Evolutionary conservation across 2,329 filamentous ascomycete genomes (phyloP).

Genomic region (Dryadomyces sulphureus): DNA sequence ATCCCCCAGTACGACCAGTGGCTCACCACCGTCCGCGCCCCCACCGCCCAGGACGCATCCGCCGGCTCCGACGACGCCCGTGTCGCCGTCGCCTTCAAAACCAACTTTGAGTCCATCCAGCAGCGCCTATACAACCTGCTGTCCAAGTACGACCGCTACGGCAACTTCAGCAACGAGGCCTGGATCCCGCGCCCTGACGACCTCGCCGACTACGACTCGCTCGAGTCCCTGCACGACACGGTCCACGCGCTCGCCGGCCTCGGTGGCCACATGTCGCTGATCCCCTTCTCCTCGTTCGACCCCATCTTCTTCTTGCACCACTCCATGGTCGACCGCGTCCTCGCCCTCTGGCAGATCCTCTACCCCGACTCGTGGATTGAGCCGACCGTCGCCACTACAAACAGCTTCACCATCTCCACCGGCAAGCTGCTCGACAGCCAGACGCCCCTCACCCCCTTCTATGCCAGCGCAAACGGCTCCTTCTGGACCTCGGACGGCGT

Average conservation of each 20-base stretch:
- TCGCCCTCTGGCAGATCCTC: conserved; percentile 64
- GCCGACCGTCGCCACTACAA: conserved; percentile 35
- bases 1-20: conserved; percentile 38
- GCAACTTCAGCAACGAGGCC: conserved; percentile 54
- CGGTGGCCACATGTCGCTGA: conserved; percentile 55
- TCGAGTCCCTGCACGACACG: conserved; percentile 50
- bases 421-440: conserved; percentile 38
- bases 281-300: conserved; percentile 62
- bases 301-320: conserved; percentile 69
- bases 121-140: conserved; percentile 53
- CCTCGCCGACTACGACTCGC: conserved; percentile 41
- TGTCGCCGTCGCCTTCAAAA: conserved; percentile 36
- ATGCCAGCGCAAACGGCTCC: conserved; percentile 35
- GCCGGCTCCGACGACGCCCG: conserved; percentile 45
- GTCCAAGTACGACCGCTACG: conserved; percentile 52
- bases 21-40: conserved; percentile 43
- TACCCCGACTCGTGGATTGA: conserved; percentile 54
- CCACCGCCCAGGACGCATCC: conserved; percentile 23
- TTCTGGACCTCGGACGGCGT: conserved; percentile 56
- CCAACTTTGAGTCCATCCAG: conserved; percentile 38
- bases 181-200: conserved; percentile 36
- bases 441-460: conserved; percentile 54
- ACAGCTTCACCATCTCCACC: conserved; percentile 44
- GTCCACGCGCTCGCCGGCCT: conserved; percentile 44
- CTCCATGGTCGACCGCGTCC: conserved; percentile 57